Evolutionary conservation across 495 filamentous ascomycete species (phyloP).

Genomic region (Venustampulla echinocandica): DNA sequence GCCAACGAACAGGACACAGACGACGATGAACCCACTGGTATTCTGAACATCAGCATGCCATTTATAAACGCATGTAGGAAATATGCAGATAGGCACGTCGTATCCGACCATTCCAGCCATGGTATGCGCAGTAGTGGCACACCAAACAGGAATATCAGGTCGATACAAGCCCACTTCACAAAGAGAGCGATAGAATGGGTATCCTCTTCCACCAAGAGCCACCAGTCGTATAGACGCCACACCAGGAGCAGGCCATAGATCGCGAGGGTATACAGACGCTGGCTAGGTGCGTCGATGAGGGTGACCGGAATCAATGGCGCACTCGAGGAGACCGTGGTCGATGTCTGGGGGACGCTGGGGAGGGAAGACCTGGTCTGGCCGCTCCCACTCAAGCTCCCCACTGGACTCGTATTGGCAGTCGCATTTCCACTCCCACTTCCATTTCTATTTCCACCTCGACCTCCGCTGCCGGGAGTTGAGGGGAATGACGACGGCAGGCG

Average conservation of each 20-base stretch:
- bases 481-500: slow-evolving; percentile 65
- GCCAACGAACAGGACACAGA: background rate
- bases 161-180: slow-evolving; percentile 83
- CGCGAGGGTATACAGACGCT: slow-evolving; percentile 75
- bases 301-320: slow-evolving; percentile 63
- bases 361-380: slow-evolving; percentile 8
- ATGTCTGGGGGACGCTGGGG: slow-evolving; percentile 15
- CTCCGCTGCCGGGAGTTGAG: slow-evolving; percentile 45
- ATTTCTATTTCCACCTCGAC: background rate
- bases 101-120: slow-evolving; percentile 83
- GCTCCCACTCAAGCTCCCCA: background rate
- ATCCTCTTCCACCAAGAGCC: slow-evolving; percentile 61
- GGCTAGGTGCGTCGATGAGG: slow-evolving; percentile 76
- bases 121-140: slow-evolving; percentile 81
- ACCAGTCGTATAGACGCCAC: slow-evolving; percentile 82
- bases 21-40: slow-evolving; percentile 49
- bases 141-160: slow-evolving; percentile 74
- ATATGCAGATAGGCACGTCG: slow-evolving; percentile 57
- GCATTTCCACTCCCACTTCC: background rate
- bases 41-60: slow-evolving; percentile 83
- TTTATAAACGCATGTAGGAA: slow-evolving; percentile 61
- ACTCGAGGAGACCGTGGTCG: slow-evolving; percentile 20
- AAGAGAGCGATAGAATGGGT: slow-evolving; percentile 77
- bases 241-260: slow-evolving; percentile 63
- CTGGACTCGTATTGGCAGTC: background rate